phyloP scores from a whole-genome alignment of 257 asterid genomes.

The Nicotiana sylvestris region DNA sequence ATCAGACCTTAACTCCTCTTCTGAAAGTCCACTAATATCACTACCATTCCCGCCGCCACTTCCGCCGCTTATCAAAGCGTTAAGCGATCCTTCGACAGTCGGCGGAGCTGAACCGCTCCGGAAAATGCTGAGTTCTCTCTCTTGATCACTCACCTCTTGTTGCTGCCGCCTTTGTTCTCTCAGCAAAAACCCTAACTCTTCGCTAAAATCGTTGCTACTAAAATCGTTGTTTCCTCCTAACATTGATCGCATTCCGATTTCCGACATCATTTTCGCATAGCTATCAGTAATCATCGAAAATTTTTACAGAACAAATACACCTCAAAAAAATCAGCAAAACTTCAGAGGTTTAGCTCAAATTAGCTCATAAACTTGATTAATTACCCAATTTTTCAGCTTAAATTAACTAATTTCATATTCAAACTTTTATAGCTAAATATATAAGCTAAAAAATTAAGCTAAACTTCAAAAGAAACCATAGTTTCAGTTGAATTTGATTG shows the following conservation, averaged over 20 bases:
- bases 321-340: not conserved
- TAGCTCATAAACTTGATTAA: not conserved
- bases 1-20: constrained; percentile 62
- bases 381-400: not conserved
- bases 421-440: not conserved
- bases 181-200: constrained; percentile 46
- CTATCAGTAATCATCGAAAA: constrained; percentile 34
- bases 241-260: constrained; percentile 42
- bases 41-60: constrained; percentile 35
- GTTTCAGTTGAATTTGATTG: not conserved
- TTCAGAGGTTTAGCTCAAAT: constrained; percentile 8
- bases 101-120: constrained; percentile 82
- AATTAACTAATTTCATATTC: not conserved
- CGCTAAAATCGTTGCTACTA: constrained; percentile 34
- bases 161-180: constrained; percentile 32
- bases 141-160: constrained; percentile 41
- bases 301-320: not conserved
- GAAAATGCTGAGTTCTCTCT: constrained; percentile 43
- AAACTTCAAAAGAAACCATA: not conserved
- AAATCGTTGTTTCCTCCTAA: constrained; percentile 31
- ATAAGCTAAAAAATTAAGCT: constrained; percentile 5
- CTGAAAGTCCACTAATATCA: constrained; percentile 2
- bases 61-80: constrained; percentile 24
- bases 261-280: constrained; percentile 46
- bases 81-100: constrained; percentile 46